Percentiles rank a stretch among this genome's conserved stretches.
These are phyloP conservation scores for Lepidium aucheri DNA, from an alignment of 345 rosid genomes.

Conservation along the genomic window DNA sequence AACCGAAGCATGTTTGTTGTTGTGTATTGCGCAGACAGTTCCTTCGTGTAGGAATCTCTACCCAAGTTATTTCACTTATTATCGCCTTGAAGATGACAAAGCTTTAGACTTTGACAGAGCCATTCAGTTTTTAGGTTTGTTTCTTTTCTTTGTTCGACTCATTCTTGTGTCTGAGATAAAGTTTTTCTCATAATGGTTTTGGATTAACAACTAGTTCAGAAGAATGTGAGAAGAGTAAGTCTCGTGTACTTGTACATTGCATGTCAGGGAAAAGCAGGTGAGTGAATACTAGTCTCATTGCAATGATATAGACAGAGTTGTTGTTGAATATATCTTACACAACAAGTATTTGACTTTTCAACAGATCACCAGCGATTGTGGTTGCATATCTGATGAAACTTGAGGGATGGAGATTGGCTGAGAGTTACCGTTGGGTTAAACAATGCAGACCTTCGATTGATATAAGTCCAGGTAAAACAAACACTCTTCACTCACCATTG, in stretches of 20 bases:
- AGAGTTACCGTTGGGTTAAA: not conserved
- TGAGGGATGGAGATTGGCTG: not conserved
- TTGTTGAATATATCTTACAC: not conserved
- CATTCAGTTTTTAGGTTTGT: not conserved
- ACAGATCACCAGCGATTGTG: not conserved
- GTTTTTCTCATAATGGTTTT: not conserved
- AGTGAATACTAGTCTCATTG: not conserved
- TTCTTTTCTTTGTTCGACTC: not conserved
- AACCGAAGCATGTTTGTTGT: not conserved
- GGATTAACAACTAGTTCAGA: not conserved
- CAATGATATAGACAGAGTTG: not conserved
- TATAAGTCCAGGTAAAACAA: not conserved
- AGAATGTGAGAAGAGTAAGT: not conserved
- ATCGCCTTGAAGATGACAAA: not conserved
- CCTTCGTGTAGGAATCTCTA: not conserved
- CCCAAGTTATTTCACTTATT: not conserved
- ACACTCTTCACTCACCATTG: not conserved
- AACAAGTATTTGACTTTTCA: not conserved
- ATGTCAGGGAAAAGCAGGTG: slow-evolving; percentile 2
- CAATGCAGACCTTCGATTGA: not conserved
- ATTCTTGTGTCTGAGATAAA: too few species aligned
- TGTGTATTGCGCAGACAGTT: not conserved
- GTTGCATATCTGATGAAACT: not conserved
- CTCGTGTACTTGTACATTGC: slow-evolving; percentile 10
- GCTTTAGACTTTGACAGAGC: not conserved